Evolutionary conservation across 352 stramenopile genomes (phyloP).

Genomic region (Blastocystis sp.): DNA sequence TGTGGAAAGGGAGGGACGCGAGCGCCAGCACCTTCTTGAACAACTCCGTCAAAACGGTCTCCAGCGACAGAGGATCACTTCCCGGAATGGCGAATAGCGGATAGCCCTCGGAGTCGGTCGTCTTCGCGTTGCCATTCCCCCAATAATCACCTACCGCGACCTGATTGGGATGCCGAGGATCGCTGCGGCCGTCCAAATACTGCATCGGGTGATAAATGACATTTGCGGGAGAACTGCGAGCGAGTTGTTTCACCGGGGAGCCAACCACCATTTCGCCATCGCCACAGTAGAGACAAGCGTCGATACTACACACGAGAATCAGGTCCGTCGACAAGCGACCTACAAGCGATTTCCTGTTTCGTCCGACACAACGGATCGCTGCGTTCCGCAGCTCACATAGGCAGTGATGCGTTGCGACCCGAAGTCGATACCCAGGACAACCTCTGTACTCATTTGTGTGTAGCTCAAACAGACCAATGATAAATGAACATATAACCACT

Average conservation of each 20-base stretch:
- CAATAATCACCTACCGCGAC: neutral
- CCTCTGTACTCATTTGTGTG: neutral
- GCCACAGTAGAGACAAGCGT: neutral
- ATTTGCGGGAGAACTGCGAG: neutral
- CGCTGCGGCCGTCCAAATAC: neutral
- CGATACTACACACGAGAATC: neutral
- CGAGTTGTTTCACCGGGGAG: neutral
- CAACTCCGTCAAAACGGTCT: neutral
- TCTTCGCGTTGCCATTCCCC: neutral
- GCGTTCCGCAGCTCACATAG: neutral
- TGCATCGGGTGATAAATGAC: constrained; percentile 17
- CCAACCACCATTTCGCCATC: neutral
- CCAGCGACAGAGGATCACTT: neutral
- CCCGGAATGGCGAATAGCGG: neutral
- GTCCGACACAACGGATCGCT: neutral
- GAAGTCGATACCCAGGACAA: constrained; percentile 20
- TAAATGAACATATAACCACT: constrained; percentile 9
- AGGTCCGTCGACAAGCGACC: neutral
- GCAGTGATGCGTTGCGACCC: neutral
- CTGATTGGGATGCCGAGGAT: neutral
- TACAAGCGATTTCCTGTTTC: constrained; percentile 32
- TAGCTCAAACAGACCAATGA: neutral
- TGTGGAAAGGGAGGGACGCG: neutral
- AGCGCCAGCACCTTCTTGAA: neutral
- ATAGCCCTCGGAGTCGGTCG: neutral